Evolutionary conservation across 1,139 yeast species (phyloP), one percentile per base, ranked within the genome.

Genomic region (Zygoascus hellenicus): DNA sequence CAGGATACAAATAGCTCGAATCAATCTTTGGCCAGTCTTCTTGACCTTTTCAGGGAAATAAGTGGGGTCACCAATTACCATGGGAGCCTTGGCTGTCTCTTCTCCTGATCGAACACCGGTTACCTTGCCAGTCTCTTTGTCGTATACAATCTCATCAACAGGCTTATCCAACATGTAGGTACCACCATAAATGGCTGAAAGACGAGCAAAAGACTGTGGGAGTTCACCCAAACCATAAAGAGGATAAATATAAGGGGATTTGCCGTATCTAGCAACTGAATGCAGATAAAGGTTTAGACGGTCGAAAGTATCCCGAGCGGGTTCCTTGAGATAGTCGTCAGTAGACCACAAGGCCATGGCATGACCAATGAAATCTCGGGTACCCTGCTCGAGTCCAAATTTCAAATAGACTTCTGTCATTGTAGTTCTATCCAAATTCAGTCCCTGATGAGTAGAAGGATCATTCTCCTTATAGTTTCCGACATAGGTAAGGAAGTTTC

Each of bases 81-180:
- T 74, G 56, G 96, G 96, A 0, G 98, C 96, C 61, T 78, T 83
- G 30, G 96, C 97, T 38, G 76, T 77, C 56, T 96, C 97, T 59
- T 89, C 95, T 53, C 90, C 94, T 45, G 97, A 85, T 58, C 80
- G 78, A 47, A 92, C 95, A 48, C 97, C 97, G 34, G 76, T 75
- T 58, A 89, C 89, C 63, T 81, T 83, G 44, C 82, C 84, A 28
- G 79, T 79, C 29, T 80, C 80, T 17, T 76, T 81, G 45, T 76
- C 81, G 64, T 83, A 89, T 47, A 84, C 75, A 29, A 89, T 77
- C 67, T 90, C 96, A 53, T 92, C 96, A 53, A 94, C 82, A 46
- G 97, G 96, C 42, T 96, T 90, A 66, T 89, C 96, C 63, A 92
- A 79, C 98, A 92, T 94, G 66, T 89, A 92, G 31, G 98, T 92